Percentiles rank a stretch among this genome's conserved stretches.
Evolutionary conservation across 2,329 filamentous ascomycete genomes (phyloP).

Genomic region (Fusarium nodosum): DNA sequence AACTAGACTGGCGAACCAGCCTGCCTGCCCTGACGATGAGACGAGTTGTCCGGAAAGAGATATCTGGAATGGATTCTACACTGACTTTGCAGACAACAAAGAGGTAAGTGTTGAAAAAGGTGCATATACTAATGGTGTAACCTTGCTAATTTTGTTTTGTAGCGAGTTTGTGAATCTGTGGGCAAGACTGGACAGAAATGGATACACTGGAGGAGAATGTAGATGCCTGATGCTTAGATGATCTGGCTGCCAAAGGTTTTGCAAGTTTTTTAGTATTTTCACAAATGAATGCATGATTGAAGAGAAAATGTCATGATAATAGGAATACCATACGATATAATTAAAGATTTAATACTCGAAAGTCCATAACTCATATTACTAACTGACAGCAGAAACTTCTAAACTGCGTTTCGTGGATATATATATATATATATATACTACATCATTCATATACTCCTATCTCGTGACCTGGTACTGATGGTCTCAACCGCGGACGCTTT

Average conservation of each 20-base stretch:
- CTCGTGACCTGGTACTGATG: background rate
- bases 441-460: slow-evolving; percentile 1
- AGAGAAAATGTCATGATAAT: background rate
- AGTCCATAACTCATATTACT: background rate
- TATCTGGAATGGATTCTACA: slow-evolving; percentile 40
- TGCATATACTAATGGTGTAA: too few species aligned
- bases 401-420: background rate
- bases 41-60: slow-evolving; percentile 17
- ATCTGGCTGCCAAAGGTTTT: background rate
- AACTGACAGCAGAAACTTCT: too few species aligned
- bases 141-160: background rate
- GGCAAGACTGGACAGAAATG: slow-evolving; percentile 16
- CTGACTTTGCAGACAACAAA: slow-evolving; percentile 29
- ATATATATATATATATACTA: background rate
- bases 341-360: background rate
- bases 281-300: background rate
- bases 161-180: slow-evolving; percentile 29
- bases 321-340: background rate
- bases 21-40: slow-evolving; percentile 11
- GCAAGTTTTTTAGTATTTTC: background rate
- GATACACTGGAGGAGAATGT: slow-evolving; percentile 25
- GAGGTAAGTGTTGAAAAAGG: slow-evolving; percentile 2
- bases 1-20: slow-evolving; percentile 7
- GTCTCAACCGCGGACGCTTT: slow-evolving; percentile 4
- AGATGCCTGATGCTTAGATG: background rate